phyloP scores from a whole-genome alignment of 1,284 basidiomycete genomes.

The Marasmius sp. region DNA sequence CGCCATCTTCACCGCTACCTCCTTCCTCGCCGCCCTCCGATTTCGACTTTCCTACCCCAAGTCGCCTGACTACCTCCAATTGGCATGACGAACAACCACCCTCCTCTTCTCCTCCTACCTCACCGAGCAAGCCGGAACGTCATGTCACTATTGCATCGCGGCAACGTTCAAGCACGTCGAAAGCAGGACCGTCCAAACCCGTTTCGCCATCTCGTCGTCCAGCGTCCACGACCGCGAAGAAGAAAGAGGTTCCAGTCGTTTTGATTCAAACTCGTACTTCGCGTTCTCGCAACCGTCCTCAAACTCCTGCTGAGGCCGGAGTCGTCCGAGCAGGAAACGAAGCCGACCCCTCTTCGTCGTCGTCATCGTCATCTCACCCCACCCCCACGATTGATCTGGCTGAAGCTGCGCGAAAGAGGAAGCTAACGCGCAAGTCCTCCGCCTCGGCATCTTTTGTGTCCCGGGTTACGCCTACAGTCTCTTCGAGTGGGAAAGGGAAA shows the following conservation, averaged over 20 bases:
- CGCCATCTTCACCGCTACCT: constrained; percentile 17
- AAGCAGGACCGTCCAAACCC: neutral
- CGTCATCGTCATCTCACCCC: no score
- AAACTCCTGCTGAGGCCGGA: neutral
- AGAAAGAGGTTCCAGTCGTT: neutral
- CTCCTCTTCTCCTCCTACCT: neutral
- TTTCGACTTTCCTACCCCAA: neutral
- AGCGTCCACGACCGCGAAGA: neutral
- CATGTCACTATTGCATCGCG: neutral
- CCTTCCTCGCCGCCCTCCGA: neutral
- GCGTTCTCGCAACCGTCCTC: neutral
- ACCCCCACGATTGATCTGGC: neutral
- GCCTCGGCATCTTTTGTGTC: neutral
- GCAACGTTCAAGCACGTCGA: neutral
- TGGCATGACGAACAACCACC: neutral
- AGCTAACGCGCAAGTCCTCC: neutral
- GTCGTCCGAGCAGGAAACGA: neutral
- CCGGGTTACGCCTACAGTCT: neutral
- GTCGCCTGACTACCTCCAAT: neutral
- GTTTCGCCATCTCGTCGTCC: neutral
- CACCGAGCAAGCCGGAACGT: neutral
- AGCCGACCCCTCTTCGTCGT: neutral
- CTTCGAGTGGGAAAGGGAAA: neutral
- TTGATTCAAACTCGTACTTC: neutral
- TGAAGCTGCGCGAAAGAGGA: neutral